These are phyloP conservation scores for Plasmopara muralis DNA, from an alignment of 352 stramenopile species.

Conservation along the genomic window DNA sequence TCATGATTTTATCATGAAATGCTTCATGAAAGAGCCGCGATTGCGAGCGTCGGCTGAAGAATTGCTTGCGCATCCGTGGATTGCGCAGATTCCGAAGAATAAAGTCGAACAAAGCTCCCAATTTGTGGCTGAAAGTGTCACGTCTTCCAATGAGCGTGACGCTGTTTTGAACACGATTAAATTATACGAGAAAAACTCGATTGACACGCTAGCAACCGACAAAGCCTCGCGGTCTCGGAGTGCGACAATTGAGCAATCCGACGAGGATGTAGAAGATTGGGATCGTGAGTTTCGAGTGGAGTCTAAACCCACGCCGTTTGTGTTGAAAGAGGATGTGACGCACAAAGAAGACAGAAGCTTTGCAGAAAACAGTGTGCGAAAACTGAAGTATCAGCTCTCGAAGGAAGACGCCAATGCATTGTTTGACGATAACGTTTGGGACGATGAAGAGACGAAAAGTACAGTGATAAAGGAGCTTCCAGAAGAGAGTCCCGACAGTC, in stretches of 20 bases:
- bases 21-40: conserved; percentile 88
- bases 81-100: conserved; percentile 81
- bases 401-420: conserved; percentile 71
- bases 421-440: conserved; percentile 68
- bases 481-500: conserved; percentile 4
- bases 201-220: conserved; percentile 12
- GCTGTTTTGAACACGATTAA: conserved; percentile 84
- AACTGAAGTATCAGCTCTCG: conserved; percentile 54
- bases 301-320: conserved; percentile 29
- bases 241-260: conserved; percentile 25
- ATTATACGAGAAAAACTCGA: conserved; percentile 62
- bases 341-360: conserved; percentile 5
- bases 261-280: conserved; percentile 73
- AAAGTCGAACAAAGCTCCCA: conserved; percentile 86
- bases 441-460: conserved; percentile 33
- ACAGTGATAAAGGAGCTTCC: conserved; percentile 5
- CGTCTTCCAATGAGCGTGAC: conserved; percentile 67
- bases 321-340: conserved; percentile 8
- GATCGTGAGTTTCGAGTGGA: conserved; percentile 76
- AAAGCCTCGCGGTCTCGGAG: conserved; percentile 15
- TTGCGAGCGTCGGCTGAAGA: conserved; percentile 77
- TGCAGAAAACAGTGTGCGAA: conserved; percentile 7
- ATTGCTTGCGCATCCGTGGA: conserved; percentile 86
- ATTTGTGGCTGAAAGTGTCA: conserved; percentile 67
- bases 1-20: conserved; percentile 90